Evolutionary conservation across 768 basidiomycete species (phyloP).

Genomic region (Russula brevipes): DNA sequence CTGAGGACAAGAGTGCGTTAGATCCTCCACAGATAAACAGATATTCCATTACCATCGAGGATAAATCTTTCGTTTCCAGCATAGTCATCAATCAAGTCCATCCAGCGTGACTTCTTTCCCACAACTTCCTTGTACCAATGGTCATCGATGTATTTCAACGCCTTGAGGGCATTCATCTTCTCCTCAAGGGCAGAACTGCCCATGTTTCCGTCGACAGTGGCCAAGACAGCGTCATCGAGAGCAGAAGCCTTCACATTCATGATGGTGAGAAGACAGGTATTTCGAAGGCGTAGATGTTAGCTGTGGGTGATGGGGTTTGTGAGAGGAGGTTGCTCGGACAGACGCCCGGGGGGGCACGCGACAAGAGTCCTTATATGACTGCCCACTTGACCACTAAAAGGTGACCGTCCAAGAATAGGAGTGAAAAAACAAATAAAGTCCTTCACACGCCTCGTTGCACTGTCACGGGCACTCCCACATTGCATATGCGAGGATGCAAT

Average conservation of each 20-base stretch:
- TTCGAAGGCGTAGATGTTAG: background rate
- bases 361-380: background rate
- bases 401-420: background rate
- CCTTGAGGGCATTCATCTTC: conserved; percentile 18
- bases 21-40: background rate
- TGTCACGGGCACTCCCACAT: background rate
- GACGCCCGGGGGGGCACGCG: too few species aligned
- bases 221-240: background rate
- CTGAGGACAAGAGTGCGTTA: conserved; percentile 32
- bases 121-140: conserved; percentile 37
- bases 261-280: too few species aligned
- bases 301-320: background rate
- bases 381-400: background rate
- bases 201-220: background rate
- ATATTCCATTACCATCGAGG: conserved; percentile 47
- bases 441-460: background rate
- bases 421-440: background rate
- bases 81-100: conserved; percentile 70
- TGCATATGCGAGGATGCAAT: background rate
- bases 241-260: background rate
- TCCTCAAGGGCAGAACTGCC: background rate
- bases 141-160: conserved; percentile 34
- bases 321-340: background rate
- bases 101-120: conserved; percentile 45
- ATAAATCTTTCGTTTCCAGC: conserved; percentile 62